phyloP scores from a whole-genome alignment of 192 early-diverging fungal species.

The Glomus cerebriforme region DNA sequence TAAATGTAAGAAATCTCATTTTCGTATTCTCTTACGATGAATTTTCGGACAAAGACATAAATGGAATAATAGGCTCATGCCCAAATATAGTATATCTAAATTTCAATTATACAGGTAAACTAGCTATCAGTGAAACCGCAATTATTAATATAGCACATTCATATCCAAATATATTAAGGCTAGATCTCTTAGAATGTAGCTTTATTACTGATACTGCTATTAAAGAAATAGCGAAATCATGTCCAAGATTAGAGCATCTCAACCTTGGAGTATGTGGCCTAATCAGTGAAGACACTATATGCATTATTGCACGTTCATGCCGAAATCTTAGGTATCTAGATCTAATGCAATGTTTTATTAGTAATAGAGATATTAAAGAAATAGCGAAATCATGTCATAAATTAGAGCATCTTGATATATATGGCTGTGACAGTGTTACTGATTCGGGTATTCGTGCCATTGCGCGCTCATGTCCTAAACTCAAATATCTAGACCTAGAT shows the following conservation, averaged over 20 bases:
- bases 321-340: no score
- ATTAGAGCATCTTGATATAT: no score
- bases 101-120: not conserved
- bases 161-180: not conserved
- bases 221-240: not conserved
- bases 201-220: not conserved
- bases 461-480: not conserved
- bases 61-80: slow-evolving; percentile 9
- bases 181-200: not conserved
- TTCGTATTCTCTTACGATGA: not conserved
- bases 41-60: not conserved
- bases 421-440: no score
- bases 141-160: not conserved
- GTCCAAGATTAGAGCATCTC: not conserved
- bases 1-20: not conserved
- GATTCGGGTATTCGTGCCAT: not conserved
- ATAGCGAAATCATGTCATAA: no score
- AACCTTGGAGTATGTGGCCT: not conserved
- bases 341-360: no score
- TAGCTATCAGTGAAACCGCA: not conserved
- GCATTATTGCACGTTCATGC: no score
- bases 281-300: no score
- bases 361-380: no score
- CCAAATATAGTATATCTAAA: slow-evolving; percentile 23
- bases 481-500: not conserved